These are phyloP conservation scores for Monilinia laxa DNA, from an alignment of 2,329 filamentous ascomycete genomes.

Conservation along the genomic window DNA sequence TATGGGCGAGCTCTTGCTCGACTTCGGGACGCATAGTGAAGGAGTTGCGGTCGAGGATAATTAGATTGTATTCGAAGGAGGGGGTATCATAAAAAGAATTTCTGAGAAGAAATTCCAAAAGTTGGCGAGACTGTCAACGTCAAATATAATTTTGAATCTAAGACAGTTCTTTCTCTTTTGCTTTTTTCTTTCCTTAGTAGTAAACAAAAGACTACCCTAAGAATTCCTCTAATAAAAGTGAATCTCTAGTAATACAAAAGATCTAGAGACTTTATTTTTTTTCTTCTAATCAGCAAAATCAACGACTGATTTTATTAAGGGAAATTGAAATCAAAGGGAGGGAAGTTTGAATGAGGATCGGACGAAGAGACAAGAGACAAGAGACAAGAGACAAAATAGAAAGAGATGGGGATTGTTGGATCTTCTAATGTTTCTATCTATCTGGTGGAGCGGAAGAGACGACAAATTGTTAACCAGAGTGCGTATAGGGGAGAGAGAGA, in stretches of 20 bases:
- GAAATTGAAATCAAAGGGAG: conserved; percentile 18
- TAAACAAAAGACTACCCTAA: conserved; percentile 9
- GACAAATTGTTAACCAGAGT: conserved; percentile 2
- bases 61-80: conserved; percentile 25
- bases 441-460: conserved; percentile 14
- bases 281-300: conserved; percentile 13
- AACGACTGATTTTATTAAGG: conserved; percentile 5
- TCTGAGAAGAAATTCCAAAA: conserved; percentile 10
- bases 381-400: not conserved
- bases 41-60: conserved; percentile 33
- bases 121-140: conserved; percentile 9
- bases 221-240: conserved; percentile 14
- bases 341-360: not conserved
- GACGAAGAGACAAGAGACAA: not conserved
- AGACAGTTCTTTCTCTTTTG: conserved; percentile 11
- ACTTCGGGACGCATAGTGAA: conserved; percentile 91
- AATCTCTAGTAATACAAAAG: conserved; percentile 18
- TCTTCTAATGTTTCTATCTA: conserved; percentile 12
- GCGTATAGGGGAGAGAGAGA: too few relatives aligned
- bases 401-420: not conserved
- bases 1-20: conserved; percentile 98
- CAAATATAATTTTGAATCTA: conserved; percentile 7
- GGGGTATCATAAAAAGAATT: conserved; percentile 27
- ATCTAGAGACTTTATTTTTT: conserved; percentile 12
- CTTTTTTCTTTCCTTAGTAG: not conserved